Evolutionary conservation across 2,329 filamentous ascomycete genomes (phyloP).

Genomic region (Beauveria bassiana): DNA sequence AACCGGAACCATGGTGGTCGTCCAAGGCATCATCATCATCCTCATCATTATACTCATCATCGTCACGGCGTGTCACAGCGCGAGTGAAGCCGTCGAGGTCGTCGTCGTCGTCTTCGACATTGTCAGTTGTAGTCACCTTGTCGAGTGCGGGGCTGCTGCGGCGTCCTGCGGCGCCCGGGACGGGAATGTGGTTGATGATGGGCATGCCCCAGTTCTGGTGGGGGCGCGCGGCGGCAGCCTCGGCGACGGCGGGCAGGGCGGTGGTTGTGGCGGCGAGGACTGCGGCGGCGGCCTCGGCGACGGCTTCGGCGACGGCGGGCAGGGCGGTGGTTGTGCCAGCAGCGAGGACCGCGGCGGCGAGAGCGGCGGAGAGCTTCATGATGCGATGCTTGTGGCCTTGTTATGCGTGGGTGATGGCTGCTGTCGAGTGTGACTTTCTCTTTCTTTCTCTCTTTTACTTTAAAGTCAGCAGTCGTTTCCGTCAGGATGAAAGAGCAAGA

Average conservation of each 20-base stretch:
- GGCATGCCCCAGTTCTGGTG: background rate
- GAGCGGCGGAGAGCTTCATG: slow-evolving; percentile 1
- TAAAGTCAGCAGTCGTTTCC: no score
- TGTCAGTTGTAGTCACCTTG: background rate
- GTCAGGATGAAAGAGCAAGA: background rate
- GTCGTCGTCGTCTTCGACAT: background rate
- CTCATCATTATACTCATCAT: background rate
- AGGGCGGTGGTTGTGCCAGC: background rate
- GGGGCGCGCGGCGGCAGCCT: background rate
- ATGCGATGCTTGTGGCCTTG: background rate
- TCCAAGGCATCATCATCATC: background rate
- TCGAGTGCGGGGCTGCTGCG: background rate
- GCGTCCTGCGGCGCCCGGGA: background rate
- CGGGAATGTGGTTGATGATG: background rate
- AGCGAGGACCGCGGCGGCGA: background rate
- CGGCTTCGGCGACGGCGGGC: background rate
- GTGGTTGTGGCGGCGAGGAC: background rate
- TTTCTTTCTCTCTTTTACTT: no score
- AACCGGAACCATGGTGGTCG: no score
- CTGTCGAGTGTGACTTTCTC: no score
- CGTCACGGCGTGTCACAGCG: background rate
- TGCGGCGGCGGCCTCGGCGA: background rate
- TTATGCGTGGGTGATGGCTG: background rate
- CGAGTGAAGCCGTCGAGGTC: background rate
- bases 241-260: background rate